Percentiles rank a stretch among this genome's conserved stretches.
Evolutionary conservation across 1,284 basidiomycete species (phyloP).

Genomic region (Trichosporon sp.): DNA sequence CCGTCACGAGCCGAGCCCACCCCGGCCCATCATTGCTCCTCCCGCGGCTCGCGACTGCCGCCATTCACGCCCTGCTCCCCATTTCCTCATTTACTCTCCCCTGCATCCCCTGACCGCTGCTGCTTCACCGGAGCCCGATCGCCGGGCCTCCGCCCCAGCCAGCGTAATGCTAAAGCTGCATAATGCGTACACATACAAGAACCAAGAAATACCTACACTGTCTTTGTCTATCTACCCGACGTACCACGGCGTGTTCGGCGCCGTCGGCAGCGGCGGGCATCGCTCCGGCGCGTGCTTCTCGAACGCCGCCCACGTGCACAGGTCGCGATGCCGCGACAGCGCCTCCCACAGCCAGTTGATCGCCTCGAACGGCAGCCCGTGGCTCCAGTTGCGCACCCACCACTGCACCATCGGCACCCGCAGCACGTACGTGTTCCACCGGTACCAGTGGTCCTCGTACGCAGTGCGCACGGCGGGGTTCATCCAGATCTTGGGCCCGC

Average conservation of each 20-base stretch:
- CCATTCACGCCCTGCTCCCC: no score
- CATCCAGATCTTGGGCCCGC: constrained; percentile 51
- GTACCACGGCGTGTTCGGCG: constrained; percentile 20
- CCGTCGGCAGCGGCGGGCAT: constrained; percentile 27
- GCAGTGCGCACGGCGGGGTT: constrained; percentile 53
- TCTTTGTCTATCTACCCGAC: not conserved
- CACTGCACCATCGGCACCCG: constrained; percentile 52
- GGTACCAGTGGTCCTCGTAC: constrained; percentile 51
- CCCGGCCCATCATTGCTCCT: no score
- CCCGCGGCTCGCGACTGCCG: no score
- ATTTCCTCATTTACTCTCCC: no score
- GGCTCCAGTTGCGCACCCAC: constrained; percentile 49
- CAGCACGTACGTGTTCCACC: constrained; percentile 54
- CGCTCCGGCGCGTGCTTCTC: constrained; percentile 19
- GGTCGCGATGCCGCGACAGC: constrained; percentile 23
- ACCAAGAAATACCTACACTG: not conserved
- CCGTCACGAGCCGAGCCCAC: no score
- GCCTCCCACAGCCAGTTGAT: constrained; percentile 33
- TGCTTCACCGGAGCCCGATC: no score
- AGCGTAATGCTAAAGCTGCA: not conserved
- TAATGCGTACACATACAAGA: not conserved
- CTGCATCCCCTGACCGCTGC: no score
- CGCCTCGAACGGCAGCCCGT: constrained; percentile 20
- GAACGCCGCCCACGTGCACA: constrained; percentile 35
- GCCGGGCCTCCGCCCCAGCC: no score